Evolutionary conservation across 2,329 filamentous ascomycete species (phyloP).

Genomic region (Ustulina deusta): DNA sequence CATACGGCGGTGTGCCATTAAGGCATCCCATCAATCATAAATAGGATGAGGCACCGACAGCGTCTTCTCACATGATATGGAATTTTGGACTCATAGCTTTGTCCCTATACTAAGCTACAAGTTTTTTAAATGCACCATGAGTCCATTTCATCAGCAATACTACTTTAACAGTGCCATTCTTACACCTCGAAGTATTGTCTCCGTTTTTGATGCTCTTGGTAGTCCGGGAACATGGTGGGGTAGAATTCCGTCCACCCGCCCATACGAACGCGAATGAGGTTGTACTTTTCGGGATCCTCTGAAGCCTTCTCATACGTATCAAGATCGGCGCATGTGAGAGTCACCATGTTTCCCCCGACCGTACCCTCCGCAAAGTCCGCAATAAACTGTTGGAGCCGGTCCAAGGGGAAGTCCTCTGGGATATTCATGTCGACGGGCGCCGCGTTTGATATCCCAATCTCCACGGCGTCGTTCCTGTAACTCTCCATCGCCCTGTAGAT

Average conservation of each 20-base stretch:
- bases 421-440: constrained; percentile 46
- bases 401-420: constrained; percentile 41
- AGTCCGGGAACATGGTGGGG: constrained; percentile 42
- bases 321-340: constrained; percentile 42
- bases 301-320: constrained; percentile 39
- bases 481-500: constrained; percentile 40
- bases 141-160: not conserved
- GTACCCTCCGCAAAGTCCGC: constrained; percentile 34
- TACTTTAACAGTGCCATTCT: not conserved
- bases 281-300: constrained; percentile 41
- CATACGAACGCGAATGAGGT: constrained; percentile 43
- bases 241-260: constrained; percentile 45
- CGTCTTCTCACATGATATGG: not conserved
- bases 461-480: constrained; percentile 26
- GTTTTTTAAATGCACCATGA: not conserved
- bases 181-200: constrained; percentile 39
- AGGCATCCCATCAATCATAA: too few species aligned
- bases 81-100: not conserved
- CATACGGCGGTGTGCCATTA: too few species aligned
- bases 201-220: constrained; percentile 43
- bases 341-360: constrained; percentile 42
- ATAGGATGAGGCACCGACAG: too few species aligned
- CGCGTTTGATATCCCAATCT: constrained; percentile 41
- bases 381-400: constrained; percentile 34
- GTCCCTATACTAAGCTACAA: not conserved